Base-by-base conservation (phyloP, 768 basidiomycete species). In the Boletus subcaerulescens region DNA sequence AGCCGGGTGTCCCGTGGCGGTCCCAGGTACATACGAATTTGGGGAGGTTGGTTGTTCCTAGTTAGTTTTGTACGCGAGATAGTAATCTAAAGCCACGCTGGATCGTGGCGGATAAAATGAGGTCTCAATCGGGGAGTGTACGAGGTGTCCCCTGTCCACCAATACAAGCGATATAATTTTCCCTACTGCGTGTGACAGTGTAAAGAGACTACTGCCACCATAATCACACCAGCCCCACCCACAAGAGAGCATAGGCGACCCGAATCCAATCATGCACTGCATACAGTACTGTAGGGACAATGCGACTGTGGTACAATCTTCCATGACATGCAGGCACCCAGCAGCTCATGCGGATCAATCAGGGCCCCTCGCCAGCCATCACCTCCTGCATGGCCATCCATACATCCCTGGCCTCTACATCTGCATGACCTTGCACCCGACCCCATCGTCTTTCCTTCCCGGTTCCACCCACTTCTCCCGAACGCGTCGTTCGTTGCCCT, bases 11-110 rank as follows among this genome's bases (percentile, higher is more conserved):
- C 63, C 64, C 17, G 60, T 54, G 36, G 76, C 77, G 18, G 66
- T 81, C 50, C 79, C 79, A 20, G 80, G 80, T 3, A 70, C 57
- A 17, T 81, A 81, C 53, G 68, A 72, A 40, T 81, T 81, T 58
- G 76, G 74, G 18, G 69, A 65, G 15, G 61, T 74, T 20, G 59
- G 39, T 50, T 77, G 76, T 61, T 68, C 67, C 15, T 76, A 63
- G 61, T 44, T 39, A 42, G 54, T 29, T 66, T 60, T 54, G 57
- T 63, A 52, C 9, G 20, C 4, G 20, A 6, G 9, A 50, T 36
- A 14, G 35, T 35, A 29, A 48, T 45, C 17, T 7, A 32, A 4
- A 11, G 26, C 36, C 58, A 48, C 52, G 61, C 61, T 55, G 64
- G 58, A 36, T 32, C 52, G 53, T 63, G 64, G 48, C n/a, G 14